phyloP scores from a whole-genome alignment of 2,329 filamentous ascomycete genomes.

The Cercospora zeae-maydis region DNA sequence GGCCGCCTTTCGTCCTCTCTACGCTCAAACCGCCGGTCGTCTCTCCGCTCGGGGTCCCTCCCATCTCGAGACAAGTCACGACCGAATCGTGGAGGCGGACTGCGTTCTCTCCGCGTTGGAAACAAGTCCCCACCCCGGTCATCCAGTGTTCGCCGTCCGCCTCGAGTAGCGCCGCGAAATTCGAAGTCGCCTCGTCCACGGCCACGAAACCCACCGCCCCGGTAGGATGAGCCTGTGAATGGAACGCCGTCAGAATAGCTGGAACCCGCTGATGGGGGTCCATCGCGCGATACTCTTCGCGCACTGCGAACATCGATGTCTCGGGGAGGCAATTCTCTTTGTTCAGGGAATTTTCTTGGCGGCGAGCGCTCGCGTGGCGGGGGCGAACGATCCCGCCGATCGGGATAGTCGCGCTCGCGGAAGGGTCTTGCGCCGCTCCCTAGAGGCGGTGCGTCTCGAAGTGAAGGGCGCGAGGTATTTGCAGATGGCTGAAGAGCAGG shows the following conservation, averaged over 20 bases:
- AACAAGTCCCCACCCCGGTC: conserved; percentile 54
- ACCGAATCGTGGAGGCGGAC: conserved; percentile 53
- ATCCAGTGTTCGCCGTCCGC: conserved; percentile 45
- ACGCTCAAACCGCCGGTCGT: conserved; percentile 46
- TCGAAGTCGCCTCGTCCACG: conserved; percentile 53
- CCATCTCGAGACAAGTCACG: conserved; percentile 43
- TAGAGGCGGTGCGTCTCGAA: conserved; percentile 57
- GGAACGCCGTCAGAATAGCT: conserved; percentile 66
- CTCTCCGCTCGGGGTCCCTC: conserved; percentile 39
- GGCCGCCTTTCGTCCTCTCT: conserved; percentile 42
- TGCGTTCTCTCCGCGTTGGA: conserved; percentile 42
- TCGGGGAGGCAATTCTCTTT: conserved; percentile 58
- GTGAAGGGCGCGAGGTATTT: conserved; percentile 34
- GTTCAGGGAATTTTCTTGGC: conserved; percentile 55
- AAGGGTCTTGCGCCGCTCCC: conserved; percentile 55
- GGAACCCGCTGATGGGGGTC: conserved; percentile 67
- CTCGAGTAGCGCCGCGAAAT: conserved; percentile 44
- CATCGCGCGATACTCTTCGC: conserved; percentile 67
- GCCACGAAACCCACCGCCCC: conserved; percentile 36
- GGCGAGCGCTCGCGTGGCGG: conserved; percentile 65
- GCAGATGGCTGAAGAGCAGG: conserved; percentile 57
- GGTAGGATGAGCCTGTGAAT: conserved; percentile 45
- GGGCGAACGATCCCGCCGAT: conserved; percentile 57
- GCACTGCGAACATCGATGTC: conserved; percentile 65
- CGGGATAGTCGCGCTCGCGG: conserved; percentile 49